Evolutionary conservation across 345 rosid genomes (phyloP), one percentile per base, ranked within the genome.

Genomic region (Populus deltoides): DNA sequence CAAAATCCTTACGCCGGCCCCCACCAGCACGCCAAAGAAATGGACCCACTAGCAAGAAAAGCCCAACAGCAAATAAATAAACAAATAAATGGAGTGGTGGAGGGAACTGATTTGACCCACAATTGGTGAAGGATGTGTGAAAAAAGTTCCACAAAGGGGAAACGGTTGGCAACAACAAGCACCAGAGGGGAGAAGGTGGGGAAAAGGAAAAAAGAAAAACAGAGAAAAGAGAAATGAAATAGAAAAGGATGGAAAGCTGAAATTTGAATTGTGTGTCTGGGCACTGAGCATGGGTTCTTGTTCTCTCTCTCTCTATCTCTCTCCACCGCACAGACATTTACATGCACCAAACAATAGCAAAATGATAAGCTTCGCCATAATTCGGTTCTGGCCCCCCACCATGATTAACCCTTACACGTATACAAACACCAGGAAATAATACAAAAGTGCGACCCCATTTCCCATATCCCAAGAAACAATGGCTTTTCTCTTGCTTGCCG

Each of bases 211-310:
- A 74, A 41, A 55, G 12, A 51, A 18, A 67, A 67, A 68, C 27
- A 39, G 0, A 6, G 9, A 57, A 57, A 57, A 0, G 1, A 7
- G 1, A 57, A 6, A 16, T 16, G 36, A 20, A 53, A 53, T 53
- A 18, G 59, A n/a, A 1, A 57, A 24, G 47, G 15, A 78, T 84
- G 70, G 83, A 90, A 85, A 87, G 85, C 85, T 78, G 85, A 85
- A 83, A 75, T 90, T 90, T 90, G 90, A 90, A 88, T 86, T 85
- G 75, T 85, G 85, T 72, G 36, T 27, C 86, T 38, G 27, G 1
- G 27, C 27, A 25, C 31, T 29, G 7, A 45, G 27, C 73, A 53
- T 27, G 45, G 24, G 33, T 67, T 71, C 39, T 7, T n/a, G 31
- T 0, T 16, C 51, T 65, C 2, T 4, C 51, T 33, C 35, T 33